phyloP scores from a whole-genome alignment of 345 rosid genomes.

The Passiflora organensis region DNA sequence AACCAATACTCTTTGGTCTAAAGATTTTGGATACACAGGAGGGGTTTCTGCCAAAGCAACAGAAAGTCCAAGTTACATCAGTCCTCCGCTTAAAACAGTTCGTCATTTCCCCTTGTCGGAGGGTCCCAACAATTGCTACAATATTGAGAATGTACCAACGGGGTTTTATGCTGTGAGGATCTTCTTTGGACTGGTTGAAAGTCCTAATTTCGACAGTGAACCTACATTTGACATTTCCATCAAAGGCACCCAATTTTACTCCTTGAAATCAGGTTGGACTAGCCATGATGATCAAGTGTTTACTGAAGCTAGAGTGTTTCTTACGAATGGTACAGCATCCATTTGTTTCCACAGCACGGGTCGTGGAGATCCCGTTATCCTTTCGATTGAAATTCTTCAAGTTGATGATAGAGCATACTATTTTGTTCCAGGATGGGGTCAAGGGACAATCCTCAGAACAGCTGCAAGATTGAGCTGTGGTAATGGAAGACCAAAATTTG shows the following conservation, averaged over 20 bases:
- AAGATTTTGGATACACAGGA: slow-evolving; percentile 91
- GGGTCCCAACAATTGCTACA: slow-evolving; percentile 90
- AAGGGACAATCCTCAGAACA: slow-evolving; percentile 61
- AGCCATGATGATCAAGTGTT: slow-evolving; percentile 69
- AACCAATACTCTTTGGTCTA: slow-evolving; percentile 77
- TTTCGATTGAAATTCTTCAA: slow-evolving; percentile 84
- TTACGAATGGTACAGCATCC: slow-evolving; percentile 56
- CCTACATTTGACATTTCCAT: slow-evolving; percentile 88
- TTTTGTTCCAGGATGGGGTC: slow-evolving; percentile 54
- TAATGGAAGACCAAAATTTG: slow-evolving; percentile 58
- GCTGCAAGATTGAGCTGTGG: slow-evolving; percentile 80
- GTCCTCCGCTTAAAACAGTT: slow-evolving; percentile 72
- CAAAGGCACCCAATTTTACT: slow-evolving; percentile 77
- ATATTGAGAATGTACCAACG: slow-evolving; percentile 55
- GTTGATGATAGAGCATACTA: slow-evolving; percentile 70
- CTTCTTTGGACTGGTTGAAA: slow-evolving; percentile 56
- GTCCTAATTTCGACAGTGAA: slow-evolving; percentile 50
- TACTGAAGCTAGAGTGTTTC: slow-evolving; percentile 71
- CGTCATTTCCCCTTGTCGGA: slow-evolving; percentile 85
- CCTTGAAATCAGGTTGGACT: slow-evolving; percentile 88
- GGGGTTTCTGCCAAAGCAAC: slow-evolving; percentile 72
- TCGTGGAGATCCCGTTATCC: slow-evolving; percentile 90
- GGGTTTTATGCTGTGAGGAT: slow-evolving; percentile 82
- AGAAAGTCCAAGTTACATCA: slow-evolving; percentile 35
- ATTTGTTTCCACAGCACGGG: slow-evolving; percentile 97